Evolutionary conservation across 192 early-diverging fungal genomes (phyloP).

Genomic region (Coemansia sp.): DNA sequence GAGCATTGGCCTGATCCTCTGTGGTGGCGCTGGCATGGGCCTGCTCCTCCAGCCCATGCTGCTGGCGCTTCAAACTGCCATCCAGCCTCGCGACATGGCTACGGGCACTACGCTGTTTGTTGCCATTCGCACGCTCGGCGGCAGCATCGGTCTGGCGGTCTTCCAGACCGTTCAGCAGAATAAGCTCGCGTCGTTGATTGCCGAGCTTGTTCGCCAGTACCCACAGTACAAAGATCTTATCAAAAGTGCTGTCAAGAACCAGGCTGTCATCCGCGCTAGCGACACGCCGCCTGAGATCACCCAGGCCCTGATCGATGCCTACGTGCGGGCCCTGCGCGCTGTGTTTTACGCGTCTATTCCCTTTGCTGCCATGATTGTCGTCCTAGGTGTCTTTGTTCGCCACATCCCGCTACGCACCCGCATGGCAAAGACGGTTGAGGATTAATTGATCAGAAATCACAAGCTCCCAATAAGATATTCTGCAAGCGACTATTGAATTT

Average conservation of each 20-base stretch:
- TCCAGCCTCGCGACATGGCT: conserved; percentile 62
- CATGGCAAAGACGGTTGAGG: conserved; percentile 28
- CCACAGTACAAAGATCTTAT: conserved; percentile 44
- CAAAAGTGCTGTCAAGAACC: conserved; percentile 39
- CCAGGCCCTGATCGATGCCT: conserved; percentile 44
- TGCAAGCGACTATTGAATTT: not conserved
- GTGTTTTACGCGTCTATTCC: conserved; percentile 57
- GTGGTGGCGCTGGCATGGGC: conserved; percentile 75
- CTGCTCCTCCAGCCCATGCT: conserved; percentile 67
- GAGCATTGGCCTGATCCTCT: conserved; percentile 64
- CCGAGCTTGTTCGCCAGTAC: conserved; percentile 28
- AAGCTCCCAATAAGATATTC: too few relatives aligned
- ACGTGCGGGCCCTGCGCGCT: conserved; percentile 52
- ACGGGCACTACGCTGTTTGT: conserved; percentile 64
- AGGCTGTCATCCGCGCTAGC: conserved; percentile 19
- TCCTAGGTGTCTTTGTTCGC: conserved; percentile 52
- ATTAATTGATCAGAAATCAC: not conserved
- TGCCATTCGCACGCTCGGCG: conserved; percentile 66
- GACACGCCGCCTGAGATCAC: conserved; percentile 37
- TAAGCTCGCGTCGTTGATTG: conserved; percentile 29
- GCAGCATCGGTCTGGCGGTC: conserved; percentile 60
- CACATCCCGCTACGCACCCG: conserved; percentile 44
- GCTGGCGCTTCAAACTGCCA: conserved; percentile 67
- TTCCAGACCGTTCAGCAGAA: conserved; percentile 62
- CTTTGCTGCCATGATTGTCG: conserved; percentile 46